Conservation (phyloP, 805 yeast genomes). For the Lipomyces yamadae region DNA sequence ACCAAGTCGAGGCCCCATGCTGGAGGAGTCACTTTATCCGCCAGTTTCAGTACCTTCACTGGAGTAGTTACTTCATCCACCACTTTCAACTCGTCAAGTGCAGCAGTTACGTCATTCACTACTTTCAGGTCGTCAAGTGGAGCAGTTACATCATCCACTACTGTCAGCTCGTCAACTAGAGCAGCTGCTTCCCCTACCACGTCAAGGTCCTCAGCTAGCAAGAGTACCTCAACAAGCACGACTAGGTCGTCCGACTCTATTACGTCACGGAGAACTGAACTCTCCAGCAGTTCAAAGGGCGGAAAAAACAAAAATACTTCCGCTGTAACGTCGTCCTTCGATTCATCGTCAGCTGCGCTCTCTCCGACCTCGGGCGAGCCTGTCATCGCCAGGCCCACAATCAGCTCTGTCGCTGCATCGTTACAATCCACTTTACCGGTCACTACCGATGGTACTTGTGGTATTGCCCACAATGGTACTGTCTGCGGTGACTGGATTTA, state of each 20-base stretch:
- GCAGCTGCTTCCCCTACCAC: too few relatives aligned
- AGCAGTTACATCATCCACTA: background rate
- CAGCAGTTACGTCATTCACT: too few relatives aligned
- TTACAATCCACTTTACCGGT: conserved; percentile 23
- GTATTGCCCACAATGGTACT: conserved; percentile 20
- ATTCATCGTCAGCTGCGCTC: background rate
- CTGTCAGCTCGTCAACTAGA: background rate
- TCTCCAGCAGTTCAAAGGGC: too few relatives aligned
- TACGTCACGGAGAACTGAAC: too few relatives aligned
- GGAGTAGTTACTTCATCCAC: too few relatives aligned
- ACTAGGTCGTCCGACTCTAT: too few relatives aligned
- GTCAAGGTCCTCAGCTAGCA: too few relatives aligned
- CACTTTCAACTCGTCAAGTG: background rate
- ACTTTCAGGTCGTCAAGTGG: background rate
- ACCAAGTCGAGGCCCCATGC: background rate
- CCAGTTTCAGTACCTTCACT: too few relatives aligned
- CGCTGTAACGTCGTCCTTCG: background rate
- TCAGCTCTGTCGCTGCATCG: conserved; percentile 14
- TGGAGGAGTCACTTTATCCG: too few relatives aligned
- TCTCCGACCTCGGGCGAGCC: conserved; percentile 22
- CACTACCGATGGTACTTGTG: conserved; percentile 37
- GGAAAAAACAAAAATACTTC: too few relatives aligned
- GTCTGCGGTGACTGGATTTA: conserved; percentile 32
- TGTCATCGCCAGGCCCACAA: conserved; percentile 19
- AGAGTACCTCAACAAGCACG: too few relatives aligned